A percentile compares a stretch with the other conserved stretches of the same genome.
These are phyloP conservation scores for Stagonosporopsis vannaccii DNA, from an alignment of 2,329 filamentous ascomycete genomes.

Conservation along the genomic window DNA sequence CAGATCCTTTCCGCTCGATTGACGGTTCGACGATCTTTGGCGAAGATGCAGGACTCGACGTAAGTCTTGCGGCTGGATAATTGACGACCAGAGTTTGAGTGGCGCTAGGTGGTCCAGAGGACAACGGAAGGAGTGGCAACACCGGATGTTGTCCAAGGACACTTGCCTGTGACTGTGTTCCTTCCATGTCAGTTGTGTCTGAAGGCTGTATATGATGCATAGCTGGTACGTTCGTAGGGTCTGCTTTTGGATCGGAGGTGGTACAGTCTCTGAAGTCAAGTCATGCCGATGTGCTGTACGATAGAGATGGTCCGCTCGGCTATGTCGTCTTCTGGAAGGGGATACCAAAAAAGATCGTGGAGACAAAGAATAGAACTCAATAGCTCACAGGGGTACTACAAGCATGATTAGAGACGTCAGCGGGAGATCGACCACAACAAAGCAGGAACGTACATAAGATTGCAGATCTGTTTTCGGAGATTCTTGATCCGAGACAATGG, in stretches of 20 bases:
- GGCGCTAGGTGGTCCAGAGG: conserved; percentile 21
- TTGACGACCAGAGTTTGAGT: conserved; percentile 34
- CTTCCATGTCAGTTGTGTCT: neutral
- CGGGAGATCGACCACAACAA: conserved; percentile 34
- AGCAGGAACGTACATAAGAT: conserved; percentile 34
- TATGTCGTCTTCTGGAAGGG: conserved; percentile 20
- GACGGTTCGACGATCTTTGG: conserved; percentile 36
- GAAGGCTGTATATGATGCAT: neutral
- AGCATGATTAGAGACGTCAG: conserved; percentile 18
- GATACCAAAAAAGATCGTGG: conserved; percentile 5
- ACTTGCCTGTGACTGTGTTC: conserved; percentile 2
- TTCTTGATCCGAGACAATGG: conserved; percentile 12
- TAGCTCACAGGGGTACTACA: conserved; percentile 15
- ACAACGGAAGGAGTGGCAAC: conserved; percentile 11
- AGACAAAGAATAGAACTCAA: conserved; percentile 25
- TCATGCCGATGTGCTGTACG: neutral
- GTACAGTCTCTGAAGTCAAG: neutral
- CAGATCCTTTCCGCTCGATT: conserved; percentile 28
- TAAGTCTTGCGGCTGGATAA: conserved; percentile 36
- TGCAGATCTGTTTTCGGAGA: conserved; percentile 27
- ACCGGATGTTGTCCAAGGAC: conserved; percentile 25
- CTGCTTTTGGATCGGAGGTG: neutral
- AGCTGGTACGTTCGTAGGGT: neutral
- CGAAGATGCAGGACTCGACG: conserved; percentile 39
- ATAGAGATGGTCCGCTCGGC: neutral